Evolutionary conservation across 306 rosid genomes (phyloP).

Genomic region (Ziziphus jujuba): DNA sequence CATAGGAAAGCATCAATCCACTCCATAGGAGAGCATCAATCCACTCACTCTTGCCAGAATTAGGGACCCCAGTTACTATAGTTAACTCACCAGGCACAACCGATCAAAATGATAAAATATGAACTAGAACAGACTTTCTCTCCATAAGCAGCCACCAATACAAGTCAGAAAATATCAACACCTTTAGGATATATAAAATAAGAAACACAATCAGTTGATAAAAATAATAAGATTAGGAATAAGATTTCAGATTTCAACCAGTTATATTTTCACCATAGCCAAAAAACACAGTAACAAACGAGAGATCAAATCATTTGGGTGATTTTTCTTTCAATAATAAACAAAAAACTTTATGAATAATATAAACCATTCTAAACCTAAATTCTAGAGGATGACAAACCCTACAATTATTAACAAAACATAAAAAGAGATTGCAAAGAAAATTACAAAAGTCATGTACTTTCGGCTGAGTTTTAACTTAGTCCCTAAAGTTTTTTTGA

Average conservation of each 20-base stretch:
- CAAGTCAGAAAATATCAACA: neutral
- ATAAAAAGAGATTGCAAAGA: too few relatives aligned
- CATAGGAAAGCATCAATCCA: constrained; percentile 98
- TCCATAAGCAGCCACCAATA: constrained; percentile 1
- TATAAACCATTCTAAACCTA: too few relatives aligned
- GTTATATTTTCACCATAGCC: too few relatives aligned
- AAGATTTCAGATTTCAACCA: too few relatives aligned
- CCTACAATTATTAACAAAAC: too few relatives aligned
- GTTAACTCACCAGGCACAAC: constrained; percentile 95
- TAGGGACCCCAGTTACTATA: constrained; percentile 89
- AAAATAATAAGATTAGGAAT: too few relatives aligned
- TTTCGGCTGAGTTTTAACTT: too few relatives aligned
- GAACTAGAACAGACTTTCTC: constrained; percentile 9
- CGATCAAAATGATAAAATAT: constrained; percentile 36
- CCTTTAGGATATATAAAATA: neutral
- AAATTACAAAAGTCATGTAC: too few relatives aligned
- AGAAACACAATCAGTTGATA: neutral
- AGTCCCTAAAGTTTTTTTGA: too few relatives aligned
- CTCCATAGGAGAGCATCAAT: constrained; percentile 98
- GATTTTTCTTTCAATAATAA: neutral
- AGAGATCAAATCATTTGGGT: neutral
- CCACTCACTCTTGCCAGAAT: constrained; percentile 99
- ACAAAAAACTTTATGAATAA: too few relatives aligned
- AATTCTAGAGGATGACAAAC: too few relatives aligned
- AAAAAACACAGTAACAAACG: neutral